Percentiles rank a stretch among this genome's conserved stretches.
phyloP scores from a whole-genome alignment of 2,329 filamentous ascomycete genomes.

The Aspergillus glaucus region DNA sequence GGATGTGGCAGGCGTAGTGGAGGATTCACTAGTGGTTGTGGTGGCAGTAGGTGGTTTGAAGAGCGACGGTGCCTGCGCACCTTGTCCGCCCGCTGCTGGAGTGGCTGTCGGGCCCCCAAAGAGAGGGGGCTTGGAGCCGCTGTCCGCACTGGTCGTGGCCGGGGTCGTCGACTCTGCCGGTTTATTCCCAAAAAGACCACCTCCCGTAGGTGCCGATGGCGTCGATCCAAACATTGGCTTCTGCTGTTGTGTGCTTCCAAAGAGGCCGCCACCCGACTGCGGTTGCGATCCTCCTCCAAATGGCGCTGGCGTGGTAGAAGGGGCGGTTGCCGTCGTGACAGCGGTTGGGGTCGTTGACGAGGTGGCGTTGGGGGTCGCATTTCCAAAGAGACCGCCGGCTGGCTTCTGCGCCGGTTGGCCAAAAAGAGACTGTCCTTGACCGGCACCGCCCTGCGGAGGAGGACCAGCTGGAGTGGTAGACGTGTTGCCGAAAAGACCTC shows the following conservation, averaged over 20 bases:
- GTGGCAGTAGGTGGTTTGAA: constrained; percentile 23
- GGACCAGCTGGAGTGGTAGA: constrained; percentile 48
- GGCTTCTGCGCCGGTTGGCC: constrained; percentile 22
- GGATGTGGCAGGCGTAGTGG: constrained; percentile 21
- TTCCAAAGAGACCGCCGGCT: constrained; percentile 19
- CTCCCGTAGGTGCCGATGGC: constrained; percentile 13
- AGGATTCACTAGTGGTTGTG: constrained; percentile 14
- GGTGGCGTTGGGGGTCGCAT: constrained; percentile 20
- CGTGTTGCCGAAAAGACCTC: constrained; percentile 31
- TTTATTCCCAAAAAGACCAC: constrained; percentile 25
- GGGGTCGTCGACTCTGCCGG: constrained; percentile 24
- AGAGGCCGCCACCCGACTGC: constrained; percentile 25
- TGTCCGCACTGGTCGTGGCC: constrained; percentile 14
- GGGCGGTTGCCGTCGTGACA: constrained; percentile 7
- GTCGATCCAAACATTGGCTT: constrained; percentile 23
- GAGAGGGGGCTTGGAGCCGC: constrained; percentile 19
- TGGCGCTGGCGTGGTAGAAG: constrained; percentile 18
- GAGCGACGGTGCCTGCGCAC: constrained; percentile 20
- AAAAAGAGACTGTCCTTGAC: constrained; percentile 23
- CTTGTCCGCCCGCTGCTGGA: constrained; percentile 10
- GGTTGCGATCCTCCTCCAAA: constrained; percentile 18
- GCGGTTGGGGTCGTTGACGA: constrained; percentile 14
- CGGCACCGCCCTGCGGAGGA: constrained; percentile 32
- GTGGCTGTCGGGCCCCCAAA: constrained; percentile 18
- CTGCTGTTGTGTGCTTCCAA: constrained; percentile 22